Evolutionary conservation across 306 rosid genomes (phyloP).

Genomic region (Fragaria nilgerrensis): DNA sequence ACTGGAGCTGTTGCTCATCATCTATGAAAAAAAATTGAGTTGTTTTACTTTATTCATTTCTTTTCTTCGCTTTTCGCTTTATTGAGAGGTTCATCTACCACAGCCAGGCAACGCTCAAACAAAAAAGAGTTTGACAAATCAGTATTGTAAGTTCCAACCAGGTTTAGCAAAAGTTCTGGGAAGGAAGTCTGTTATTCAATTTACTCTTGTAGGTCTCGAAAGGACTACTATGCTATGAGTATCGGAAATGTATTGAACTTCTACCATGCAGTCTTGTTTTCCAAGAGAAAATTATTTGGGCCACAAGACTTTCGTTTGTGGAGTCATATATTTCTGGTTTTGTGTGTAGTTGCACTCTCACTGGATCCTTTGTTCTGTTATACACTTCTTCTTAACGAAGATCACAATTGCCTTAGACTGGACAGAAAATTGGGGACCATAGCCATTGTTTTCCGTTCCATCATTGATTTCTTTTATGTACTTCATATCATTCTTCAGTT

Average conservation of each 20-base stretch:
- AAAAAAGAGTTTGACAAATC: no score
- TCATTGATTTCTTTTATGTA: conserved; percentile 21
- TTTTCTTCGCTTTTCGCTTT: no score
- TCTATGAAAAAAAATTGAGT: no score
- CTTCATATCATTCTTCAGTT: conserved; percentile 4
- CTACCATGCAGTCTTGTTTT: neutral
- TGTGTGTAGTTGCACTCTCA: conserved; percentile 27
- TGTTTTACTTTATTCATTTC: no score
- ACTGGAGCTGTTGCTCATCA: no score
- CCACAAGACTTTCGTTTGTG: neutral
- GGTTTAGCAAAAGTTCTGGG: no score
- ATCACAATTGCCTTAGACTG: conserved; percentile 20
- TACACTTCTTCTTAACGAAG: conserved; percentile 18
- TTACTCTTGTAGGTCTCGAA: neutral
- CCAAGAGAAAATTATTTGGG: neutral
- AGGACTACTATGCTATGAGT: neutral
- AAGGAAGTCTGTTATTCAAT: no score
- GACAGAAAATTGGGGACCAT: conserved; percentile 22
- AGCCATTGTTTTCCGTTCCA: conserved; percentile 18
- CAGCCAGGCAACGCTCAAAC: no score
- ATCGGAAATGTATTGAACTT: neutral
- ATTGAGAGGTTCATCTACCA: no score
- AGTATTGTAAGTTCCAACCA: no score
- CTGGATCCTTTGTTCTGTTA: conserved; percentile 38
- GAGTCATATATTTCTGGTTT: conserved; percentile 23